Conservation (phyloP, 805 yeast species). For the Monosporozyma unispora region DNA sequence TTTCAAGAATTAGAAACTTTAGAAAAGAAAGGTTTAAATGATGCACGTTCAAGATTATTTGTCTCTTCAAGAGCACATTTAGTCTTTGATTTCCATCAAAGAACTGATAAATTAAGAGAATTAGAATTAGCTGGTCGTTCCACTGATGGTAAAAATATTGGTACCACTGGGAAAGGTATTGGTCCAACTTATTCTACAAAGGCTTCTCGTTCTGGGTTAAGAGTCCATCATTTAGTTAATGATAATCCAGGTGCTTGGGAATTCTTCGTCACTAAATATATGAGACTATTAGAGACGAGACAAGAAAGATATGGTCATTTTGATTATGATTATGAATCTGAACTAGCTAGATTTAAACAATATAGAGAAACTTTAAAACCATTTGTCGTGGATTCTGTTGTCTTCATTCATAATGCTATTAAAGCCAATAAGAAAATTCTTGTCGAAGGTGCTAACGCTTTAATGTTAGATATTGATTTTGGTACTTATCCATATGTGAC, state of each 20-base stretch:
- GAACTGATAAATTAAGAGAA: slow-evolving; percentile 92
- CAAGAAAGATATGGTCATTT: slow-evolving; percentile 87
- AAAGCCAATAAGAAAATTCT: slow-evolving; percentile 72
- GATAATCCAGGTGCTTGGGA: slow-evolving; percentile 89
- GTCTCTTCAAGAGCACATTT: slow-evolving; percentile 90
- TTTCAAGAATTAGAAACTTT: slow-evolving; percentile 77
- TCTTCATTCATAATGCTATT: slow-evolving; percentile 72
- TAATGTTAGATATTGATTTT: slow-evolving; percentile 94
- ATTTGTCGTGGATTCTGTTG: slow-evolving; percentile 87
- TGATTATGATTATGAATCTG: slow-evolving; percentile 76
- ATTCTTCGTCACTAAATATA: slow-evolving; percentile 71
- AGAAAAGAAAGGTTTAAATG: slow-evolving; percentile 66
- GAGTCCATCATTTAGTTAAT: slow-evolving; percentile 91
- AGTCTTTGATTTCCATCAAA: slow-evolving; percentile 96
- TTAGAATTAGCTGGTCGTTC: slow-evolving; percentile 59
- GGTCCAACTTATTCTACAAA: slow-evolving; percentile 98
- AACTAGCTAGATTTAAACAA: slow-evolving; percentile 65
- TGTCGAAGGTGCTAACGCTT: slow-evolving; percentile 96
- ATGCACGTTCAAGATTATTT: slow-evolving; percentile 59
- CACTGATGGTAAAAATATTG: slow-evolving; percentile 68
- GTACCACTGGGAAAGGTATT: slow-evolving; percentile 98
- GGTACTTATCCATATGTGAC: slow-evolving; percentile 98
- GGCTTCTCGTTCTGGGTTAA: slow-evolving; percentile 91
- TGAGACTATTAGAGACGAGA: slow-evolving; percentile 72
- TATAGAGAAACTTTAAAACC: slow-evolving; percentile 73